phyloP scores from a whole-genome alignment of 306 rosid genomes.

The Acacia crassicarpa region DNA sequence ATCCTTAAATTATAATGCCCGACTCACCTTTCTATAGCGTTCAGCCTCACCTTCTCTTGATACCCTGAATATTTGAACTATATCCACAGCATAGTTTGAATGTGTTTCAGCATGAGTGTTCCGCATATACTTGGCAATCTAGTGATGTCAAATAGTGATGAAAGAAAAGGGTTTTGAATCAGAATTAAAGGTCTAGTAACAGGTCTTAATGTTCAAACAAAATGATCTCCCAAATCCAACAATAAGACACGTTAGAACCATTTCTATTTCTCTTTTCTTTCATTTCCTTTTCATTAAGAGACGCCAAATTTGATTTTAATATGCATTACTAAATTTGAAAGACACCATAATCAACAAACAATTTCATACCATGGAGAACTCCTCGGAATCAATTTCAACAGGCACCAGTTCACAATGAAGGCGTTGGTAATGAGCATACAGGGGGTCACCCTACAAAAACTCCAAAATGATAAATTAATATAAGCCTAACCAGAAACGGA shows the following conservation, averaged over 20 bases:
- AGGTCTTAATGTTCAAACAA: constrained; percentile 16
- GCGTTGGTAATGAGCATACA: constrained; percentile 70
- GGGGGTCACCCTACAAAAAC: constrained; percentile 70
- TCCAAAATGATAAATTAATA: constrained; percentile 26
- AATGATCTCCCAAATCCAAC: constrained; percentile 16
- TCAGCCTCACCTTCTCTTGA: constrained; percentile 75
- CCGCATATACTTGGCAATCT: constrained; percentile 78
- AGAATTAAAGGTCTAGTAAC: constrained; percentile 21
- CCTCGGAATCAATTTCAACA: constrained; percentile 54
- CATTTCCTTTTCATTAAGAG: background rate
- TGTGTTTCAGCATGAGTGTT: constrained; percentile 93
- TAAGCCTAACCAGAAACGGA: background rate
- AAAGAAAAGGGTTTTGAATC: constrained; percentile 16
- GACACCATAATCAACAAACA: background rate
- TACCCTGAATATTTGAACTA: constrained; percentile 69
- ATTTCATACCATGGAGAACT: constrained; percentile 75
- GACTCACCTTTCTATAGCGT: constrained; percentile 68
- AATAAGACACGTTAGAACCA: constrained; percentile 1
- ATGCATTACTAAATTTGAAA: constrained; percentile 20
- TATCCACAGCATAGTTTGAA: constrained; percentile 70
- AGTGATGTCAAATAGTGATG: constrained; percentile 29
- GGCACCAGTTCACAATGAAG: constrained; percentile 76
- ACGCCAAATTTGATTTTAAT: background rate
- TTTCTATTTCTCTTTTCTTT: constrained; percentile 10
- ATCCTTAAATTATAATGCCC: constrained; percentile 21